Evolutionary conservation across 1,284 basidiomycete species (phyloP).

Genomic region (Testicularia cyperi): DNA sequence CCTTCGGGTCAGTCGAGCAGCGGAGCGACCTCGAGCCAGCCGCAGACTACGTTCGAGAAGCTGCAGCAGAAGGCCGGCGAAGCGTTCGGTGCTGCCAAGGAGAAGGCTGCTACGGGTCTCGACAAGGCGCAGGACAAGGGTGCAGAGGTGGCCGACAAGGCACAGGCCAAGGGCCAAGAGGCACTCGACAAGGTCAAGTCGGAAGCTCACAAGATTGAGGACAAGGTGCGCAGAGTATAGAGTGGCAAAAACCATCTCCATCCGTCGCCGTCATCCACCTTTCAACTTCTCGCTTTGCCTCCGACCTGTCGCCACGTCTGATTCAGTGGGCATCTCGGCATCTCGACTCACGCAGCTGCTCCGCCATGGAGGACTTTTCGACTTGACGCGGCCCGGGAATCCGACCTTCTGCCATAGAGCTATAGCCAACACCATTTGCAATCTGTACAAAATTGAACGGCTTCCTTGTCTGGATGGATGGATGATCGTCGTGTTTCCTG

Average conservation of each 20-base stretch:
- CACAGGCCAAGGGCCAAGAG: constrained; percentile 36
- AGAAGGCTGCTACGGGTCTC: constrained; percentile 30
- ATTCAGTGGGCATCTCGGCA: too few species aligned
- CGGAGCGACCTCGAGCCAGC: constrained; percentile 31
- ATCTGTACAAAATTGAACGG: too few species aligned
- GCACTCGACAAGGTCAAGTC: constrained; percentile 46
- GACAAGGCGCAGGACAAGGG: constrained; percentile 40
- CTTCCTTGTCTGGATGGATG: too few species aligned
- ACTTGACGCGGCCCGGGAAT: too few species aligned
- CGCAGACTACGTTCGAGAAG: constrained; percentile 46
- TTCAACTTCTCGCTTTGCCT: background rate
- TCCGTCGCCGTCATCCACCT: background rate
- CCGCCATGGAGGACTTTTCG: too few species aligned
- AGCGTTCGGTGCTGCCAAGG: constrained; percentile 45
- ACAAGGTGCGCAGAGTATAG: constrained; percentile 56
- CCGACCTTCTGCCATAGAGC: too few species aligned
- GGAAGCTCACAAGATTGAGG: constrained; percentile 38
- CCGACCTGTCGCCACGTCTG: too few species aligned
- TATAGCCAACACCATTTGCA: too few species aligned
- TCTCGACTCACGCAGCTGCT: too few species aligned
- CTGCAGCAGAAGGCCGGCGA: constrained; percentile 55
- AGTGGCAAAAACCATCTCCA: background rate
- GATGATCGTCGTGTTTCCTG: too few species aligned
- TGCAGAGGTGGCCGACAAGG: constrained; percentile 20
- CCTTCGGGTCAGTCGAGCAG: constrained; percentile 62